Conservation (phyloP, 2,329 filamentous ascomycete species). For the Phoma sp. region DNA sequence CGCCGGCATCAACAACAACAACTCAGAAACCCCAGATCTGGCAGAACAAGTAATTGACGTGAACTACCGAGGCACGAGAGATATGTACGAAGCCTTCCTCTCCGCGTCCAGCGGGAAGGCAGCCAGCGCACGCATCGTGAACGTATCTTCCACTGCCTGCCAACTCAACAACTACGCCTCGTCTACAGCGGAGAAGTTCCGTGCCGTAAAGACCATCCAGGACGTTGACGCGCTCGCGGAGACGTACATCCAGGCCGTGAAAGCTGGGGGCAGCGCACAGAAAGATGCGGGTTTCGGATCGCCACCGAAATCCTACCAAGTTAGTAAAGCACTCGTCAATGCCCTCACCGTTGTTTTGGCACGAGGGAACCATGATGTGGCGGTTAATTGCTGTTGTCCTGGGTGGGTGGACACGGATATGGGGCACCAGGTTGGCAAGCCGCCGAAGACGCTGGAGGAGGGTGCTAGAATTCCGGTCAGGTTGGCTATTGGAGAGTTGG, state of each 20-base stretch:
- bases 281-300: constrained; percentile 8
- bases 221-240: constrained; percentile 15
- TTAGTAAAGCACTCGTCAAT: constrained; percentile 32
- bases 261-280: background rate
- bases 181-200: background rate
- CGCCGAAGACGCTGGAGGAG: constrained; percentile 21
- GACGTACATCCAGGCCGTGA: constrained; percentile 4
- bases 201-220: background rate
- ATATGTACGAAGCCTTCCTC: constrained; percentile 25
- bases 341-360: constrained; percentile 25
- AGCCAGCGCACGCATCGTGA: constrained; percentile 21
- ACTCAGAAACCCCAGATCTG: constrained; percentile 14
- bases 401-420: constrained; percentile 23
- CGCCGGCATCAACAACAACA: constrained; percentile 28
- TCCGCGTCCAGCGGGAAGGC: background rate
- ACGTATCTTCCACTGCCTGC: constrained; percentile 20
- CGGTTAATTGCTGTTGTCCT: constrained; percentile 26
- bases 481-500: constrained; percentile 19
- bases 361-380: constrained; percentile 7
- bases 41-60: constrained; percentile 18
- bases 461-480: constrained; percentile 18
- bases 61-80: constrained; percentile 27
- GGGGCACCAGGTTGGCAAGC: constrained; percentile 17
- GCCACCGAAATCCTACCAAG: constrained; percentile 26
- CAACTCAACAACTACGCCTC: constrained; percentile 16